These are phyloP conservation scores for Alternaria burnsii DNA, from an alignment of 2,329 filamentous ascomycete genomes.

Conservation along the genomic window DNA sequence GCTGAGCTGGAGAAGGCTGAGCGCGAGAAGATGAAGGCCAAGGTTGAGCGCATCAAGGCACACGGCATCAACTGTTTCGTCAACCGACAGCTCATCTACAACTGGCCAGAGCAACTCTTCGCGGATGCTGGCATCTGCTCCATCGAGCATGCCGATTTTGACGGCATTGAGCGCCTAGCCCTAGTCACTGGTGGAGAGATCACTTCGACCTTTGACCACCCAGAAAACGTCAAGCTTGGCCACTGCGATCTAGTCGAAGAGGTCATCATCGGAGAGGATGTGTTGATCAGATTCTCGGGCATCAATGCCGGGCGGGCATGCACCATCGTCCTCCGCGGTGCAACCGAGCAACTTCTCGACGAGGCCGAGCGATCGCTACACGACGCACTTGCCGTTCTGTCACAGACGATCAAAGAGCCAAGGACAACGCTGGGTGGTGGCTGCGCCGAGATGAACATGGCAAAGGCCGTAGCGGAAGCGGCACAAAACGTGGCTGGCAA, in stretches of 20 bases:
- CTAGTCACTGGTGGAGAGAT: slow-evolving; percentile 98
- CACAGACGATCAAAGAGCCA: slow-evolving; percentile 94
- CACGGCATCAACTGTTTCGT: slow-evolving; percentile 99
- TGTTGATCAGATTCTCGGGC: slow-evolving; percentile 95
- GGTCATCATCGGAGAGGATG: slow-evolving; percentile 98
- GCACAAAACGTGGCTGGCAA: slow-evolving; percentile 96
- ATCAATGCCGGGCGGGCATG: slow-evolving; percentile 93
- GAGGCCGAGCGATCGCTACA: slow-evolving; percentile 96
- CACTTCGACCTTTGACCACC: slow-evolving; percentile 96
- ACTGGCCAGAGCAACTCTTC: slow-evolving; percentile 99
- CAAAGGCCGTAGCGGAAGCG: slow-evolving; percentile 93
- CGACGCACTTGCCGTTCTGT: slow-evolving; percentile 93
- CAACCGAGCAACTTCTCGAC: slow-evolving; percentile 95
- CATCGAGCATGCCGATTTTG: slow-evolving; percentile 98
- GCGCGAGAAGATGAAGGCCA: slow-evolving; percentile 99
- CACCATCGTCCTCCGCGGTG: slow-evolving; percentile 94
- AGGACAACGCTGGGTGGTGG: slow-evolving; percentile 93
- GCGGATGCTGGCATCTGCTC: slow-evolving; percentile 97
- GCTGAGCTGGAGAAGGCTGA: slow-evolving; percentile 99
- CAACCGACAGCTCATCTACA: slow-evolving; percentile 99
- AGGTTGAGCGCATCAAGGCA: slow-evolving; percentile 98
- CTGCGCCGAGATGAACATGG: slow-evolving; percentile 98
- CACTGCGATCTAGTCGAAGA: slow-evolving; percentile 97
- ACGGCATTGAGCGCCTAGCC: slow-evolving; percentile 93
- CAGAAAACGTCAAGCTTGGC: slow-evolving; percentile 94